Base-by-base conservation (phyloP, 805 yeast genomes). In the Nakazawaea populi region DNA sequence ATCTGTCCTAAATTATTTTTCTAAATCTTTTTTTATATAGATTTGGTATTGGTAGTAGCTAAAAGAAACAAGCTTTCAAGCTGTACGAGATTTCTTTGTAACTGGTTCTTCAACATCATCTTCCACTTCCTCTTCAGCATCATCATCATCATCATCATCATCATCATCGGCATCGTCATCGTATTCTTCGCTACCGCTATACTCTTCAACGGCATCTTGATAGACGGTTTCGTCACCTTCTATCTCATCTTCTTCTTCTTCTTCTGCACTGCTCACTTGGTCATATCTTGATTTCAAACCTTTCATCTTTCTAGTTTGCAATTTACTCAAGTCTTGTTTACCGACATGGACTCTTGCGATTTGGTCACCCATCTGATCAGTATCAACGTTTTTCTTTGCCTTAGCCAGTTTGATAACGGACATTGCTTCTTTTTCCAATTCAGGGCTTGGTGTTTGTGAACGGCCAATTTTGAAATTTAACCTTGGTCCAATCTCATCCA, bases 261-360 rank as follows among this genome's bases (percentile, higher is more conserved):
- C 85, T 41, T 79, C 81, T 29, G 73, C 79, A 31, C 70, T 76
- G 43, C 67, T 72, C 18, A 68, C 71, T 70, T 89, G 96, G 66
- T 91, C 97, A 60, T 77, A 91, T 66, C 79, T 82, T 51, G 87
- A 77, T 73, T 94, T 94, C 64, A 94, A 77, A 67, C 99, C 99
- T 78, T 94, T 94, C 97, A 94, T 89, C 82, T 94, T 94, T 72
- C 99, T 83, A 5, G 99, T 92, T 73, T 94, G 99, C 66, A 94
- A 69, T 68, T 85, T 85, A 64, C 80, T 76, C 67, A 94, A 75
- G 67, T 94, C 98, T 75, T 94, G 99, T 68, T 84, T 84, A 71
- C 97, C 97, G 70, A 94, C 87, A 67, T 94, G 99, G 62, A 94
- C 83, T 72, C 92, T 87, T 61, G 97, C 99, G 55, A 94, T 78